These are phyloP conservation scores for Peniophora sp. DNA, from an alignment of 1,284 basidiomycete species.

Conservation along the genomic window DNA sequence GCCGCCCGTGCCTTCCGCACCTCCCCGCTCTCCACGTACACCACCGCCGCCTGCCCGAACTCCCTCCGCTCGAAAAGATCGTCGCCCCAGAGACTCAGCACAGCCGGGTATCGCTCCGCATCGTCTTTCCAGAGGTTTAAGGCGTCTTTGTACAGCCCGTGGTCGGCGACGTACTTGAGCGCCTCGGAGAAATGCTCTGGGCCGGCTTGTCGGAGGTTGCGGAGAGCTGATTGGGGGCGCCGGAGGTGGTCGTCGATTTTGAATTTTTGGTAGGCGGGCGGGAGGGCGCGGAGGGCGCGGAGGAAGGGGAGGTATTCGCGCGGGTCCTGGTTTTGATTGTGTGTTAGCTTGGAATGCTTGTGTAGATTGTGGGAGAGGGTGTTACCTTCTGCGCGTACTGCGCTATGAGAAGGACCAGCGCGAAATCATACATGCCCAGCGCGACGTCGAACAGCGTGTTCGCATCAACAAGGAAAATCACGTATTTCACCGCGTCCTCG, in stretches of 20 bases:
- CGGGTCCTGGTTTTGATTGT: constrained; percentile 62
- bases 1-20: constrained; percentile 73
- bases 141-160: constrained; percentile 73
- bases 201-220: constrained; percentile 56
- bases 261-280: constrained; percentile 81
- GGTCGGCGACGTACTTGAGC: constrained; percentile 69
- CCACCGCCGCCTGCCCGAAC: constrained; percentile 81
- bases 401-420: constrained; percentile 90
- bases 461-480: constrained; percentile 96
- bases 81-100: constrained; percentile 82
- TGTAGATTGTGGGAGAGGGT: constrained; percentile 3
- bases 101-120: constrained; percentile 43
- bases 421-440: constrained; percentile 98
- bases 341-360: too few relatives aligned
- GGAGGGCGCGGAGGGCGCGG: constrained; percentile 77
- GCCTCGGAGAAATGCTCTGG: constrained; percentile 71
- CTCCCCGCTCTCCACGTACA: constrained; percentile 63
- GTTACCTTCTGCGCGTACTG: constrained; percentile 92
- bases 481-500: constrained; percentile 96
- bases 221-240: constrained; percentile 69
- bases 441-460: constrained; percentile 91
- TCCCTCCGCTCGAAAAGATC: constrained; percentile 84
- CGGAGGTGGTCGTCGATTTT: constrained; percentile 91
- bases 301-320: constrained; percentile 97
- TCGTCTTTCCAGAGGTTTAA: constrained; percentile 67